Conservation (phyloP, 106 monocot genomes). For the Dendrobium catenatum region DNA sequence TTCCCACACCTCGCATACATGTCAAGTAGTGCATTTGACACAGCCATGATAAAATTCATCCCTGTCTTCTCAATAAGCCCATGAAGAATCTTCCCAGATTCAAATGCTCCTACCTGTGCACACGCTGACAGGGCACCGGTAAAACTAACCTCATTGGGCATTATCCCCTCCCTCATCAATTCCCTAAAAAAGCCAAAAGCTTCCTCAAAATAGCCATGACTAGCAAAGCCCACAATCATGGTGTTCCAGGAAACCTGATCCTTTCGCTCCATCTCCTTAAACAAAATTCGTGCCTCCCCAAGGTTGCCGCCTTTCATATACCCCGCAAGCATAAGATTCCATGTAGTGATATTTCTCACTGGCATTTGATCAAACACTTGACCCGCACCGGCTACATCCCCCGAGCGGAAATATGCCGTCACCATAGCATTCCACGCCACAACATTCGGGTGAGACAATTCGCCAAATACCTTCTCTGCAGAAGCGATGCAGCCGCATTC, state of each 20-base stretch:
- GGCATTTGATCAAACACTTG: conserved; percentile 42
- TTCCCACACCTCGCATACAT: conserved; percentile 59
- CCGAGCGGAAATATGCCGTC: conserved; percentile 33
- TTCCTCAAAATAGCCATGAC: conserved; percentile 27
- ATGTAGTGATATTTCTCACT: conserved; percentile 36
- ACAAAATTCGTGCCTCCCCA: conserved; percentile 28
- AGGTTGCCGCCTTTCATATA: conserved; percentile 31
- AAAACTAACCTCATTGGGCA: conserved; percentile 50
- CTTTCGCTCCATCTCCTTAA: conserved; percentile 29
- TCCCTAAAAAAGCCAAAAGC: conserved; percentile 37
- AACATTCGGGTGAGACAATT: conserved; percentile 41
- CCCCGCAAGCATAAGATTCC: conserved; percentile 71
- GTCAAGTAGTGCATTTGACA: conserved; percentile 51
- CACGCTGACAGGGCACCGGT: conserved; percentile 47
- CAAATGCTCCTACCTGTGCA: conserved; percentile 46
- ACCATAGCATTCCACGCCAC: conserved; percentile 60
- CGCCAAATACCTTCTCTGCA: conserved; percentile 39
- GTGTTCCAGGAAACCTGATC: conserved; percentile 67
- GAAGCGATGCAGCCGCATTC: conserved; percentile 23
- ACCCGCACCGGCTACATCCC: conserved; percentile 26
- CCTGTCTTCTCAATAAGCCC: conserved; percentile 28
- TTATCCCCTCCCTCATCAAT: conserved; percentile 23
- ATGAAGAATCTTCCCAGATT: conserved; percentile 42
- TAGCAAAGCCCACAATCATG: conserved; percentile 52
- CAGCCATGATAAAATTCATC: conserved; percentile 18